Evolutionary conservation across 208 protist species (phyloP), one percentile per base, ranked within the genome.

Genomic region (Trypanosoma cruzi): DNA sequence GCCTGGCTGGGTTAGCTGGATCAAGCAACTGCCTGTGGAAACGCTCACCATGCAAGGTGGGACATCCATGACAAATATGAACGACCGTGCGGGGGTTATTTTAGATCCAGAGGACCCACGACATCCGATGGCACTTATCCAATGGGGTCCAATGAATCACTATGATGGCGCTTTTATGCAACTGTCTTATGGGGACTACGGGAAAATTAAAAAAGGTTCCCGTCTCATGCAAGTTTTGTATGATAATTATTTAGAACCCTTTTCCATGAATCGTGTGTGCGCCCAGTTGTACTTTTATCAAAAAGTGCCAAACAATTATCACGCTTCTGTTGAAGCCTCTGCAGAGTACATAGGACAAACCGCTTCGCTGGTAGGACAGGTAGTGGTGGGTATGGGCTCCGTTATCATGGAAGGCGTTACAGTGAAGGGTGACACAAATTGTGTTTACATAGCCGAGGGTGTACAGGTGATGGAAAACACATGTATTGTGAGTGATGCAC

Each of bases 261-360:
- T 96, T 65, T 92, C 85, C 22, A 92, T 92, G 86, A 85, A 96
- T 71, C 86, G 90, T 36, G 86, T 94, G 49, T 93, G 90, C 66
- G 88, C 84, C 26, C 90, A 96, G 79, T 80, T 96, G 1, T 85
- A 89, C 62, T 85, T 84, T 68, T 96, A 91, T 58, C 77, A 85
- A 54, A 94, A 94, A 71, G 86, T 96, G 42, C 90, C 90, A 29
- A 96, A 96, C 81, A 89, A 96, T 72, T 88, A 92, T 71, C 90
- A 96, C 77, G 86, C 64, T 46, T 88, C 82, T 53, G 82, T 96
- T 6, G 84, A 96, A 18, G 75, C 81, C n/a, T 86, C 87, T 1
- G 85, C 80, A 34, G 88, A 92, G 75, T 96, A 94, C 65, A 77
- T 96, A 34, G 90, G 87, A 0, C 88, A 96, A 64, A 96, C 86